Conservation (phyloP, 176 grass and related monocot species). For the Aegilops umbellulata region DNA sequence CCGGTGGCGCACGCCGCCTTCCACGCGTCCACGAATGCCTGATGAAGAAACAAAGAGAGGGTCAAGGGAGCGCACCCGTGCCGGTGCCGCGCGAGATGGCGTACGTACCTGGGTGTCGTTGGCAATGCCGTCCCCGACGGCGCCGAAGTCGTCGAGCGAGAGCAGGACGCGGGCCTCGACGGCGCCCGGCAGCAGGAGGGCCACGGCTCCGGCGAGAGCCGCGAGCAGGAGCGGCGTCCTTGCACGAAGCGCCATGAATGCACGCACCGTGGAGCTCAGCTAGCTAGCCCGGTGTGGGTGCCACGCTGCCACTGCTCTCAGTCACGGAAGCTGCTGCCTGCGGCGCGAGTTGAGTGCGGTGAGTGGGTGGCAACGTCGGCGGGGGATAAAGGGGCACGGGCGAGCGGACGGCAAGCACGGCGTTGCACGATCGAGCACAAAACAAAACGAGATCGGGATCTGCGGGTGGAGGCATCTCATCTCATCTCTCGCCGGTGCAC, state of each 20-base stretch:
- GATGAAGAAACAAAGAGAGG: background rate
- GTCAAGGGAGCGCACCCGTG: too few relatives aligned
- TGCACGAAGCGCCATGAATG: background rate
- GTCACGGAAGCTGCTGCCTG: background rate
- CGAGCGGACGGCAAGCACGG: background rate
- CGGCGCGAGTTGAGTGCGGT: background rate
- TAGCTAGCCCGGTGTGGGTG: background rate
- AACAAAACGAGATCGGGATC: background rate
- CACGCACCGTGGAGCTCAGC: background rate
- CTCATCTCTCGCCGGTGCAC: background rate
- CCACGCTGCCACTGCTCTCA: background rate
- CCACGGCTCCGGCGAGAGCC: background rate
- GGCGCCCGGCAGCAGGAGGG: background rate
- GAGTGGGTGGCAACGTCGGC: background rate
- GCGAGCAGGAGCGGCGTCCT: slow-evolving; percentile 24
- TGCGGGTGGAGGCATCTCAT: background rate
- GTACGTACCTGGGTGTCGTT: slow-evolving; percentile 53
- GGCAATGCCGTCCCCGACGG: slow-evolving; percentile 54
- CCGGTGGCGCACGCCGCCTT: slow-evolving; percentile 38
- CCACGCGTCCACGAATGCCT: slow-evolving; percentile 64
- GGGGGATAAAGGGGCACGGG: background rate
- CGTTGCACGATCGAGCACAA: background rate
- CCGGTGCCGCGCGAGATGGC: too few relatives aligned
- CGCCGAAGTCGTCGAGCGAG: slow-evolving; percentile 65
- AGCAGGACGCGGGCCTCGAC: slow-evolving; percentile 34